Percentiles rank a stretch among this genome's conserved stretches.
phyloP scores from a whole-genome alignment of 2,329 filamentous ascomycete genomes.

The Cladosporium sp. region DNA sequence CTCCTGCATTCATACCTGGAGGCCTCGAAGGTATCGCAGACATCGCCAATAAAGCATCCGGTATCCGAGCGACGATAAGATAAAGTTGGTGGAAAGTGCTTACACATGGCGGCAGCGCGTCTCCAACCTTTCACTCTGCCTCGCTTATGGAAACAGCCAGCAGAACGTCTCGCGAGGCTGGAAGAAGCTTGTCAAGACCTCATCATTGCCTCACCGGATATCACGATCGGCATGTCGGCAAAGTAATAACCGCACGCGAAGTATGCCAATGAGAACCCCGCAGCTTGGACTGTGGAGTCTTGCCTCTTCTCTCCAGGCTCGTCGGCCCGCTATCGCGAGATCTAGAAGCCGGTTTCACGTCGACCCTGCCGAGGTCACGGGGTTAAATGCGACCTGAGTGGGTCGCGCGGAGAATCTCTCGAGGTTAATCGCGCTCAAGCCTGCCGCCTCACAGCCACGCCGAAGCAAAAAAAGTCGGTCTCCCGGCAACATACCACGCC shows the following conservation, averaged over 20 bases:
- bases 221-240: neutral
- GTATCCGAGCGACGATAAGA: too few relatives aligned
- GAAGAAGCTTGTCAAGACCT: neutral
- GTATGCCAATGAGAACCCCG: neutral
- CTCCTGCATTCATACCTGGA: too few relatives aligned
- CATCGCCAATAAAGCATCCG: too few relatives aligned
- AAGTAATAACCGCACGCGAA: neutral
- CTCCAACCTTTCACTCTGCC: too few relatives aligned
- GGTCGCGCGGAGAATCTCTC: neutral
- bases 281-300: neutral
- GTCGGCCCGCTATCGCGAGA: slow-evolving; percentile 3
- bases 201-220: neutral
- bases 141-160: too few relatives aligned
- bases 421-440: neutral
- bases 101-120: too few relatives aligned
- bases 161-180: too few relatives aligned
- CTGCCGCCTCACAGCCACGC: neutral
- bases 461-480: neutral
- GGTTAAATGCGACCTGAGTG: neutral
- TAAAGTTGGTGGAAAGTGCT: too few relatives aligned
- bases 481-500: neutral
- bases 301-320: neutral
- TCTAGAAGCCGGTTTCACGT: neutral
- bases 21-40: too few relatives aligned
- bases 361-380: slow-evolving; percentile 1